Evolutionary conservation across 2,329 filamentous ascomycete genomes (phyloP), one percentile per base, ranked within the genome.

Genomic region (Fonsecaea erecta): DNA sequence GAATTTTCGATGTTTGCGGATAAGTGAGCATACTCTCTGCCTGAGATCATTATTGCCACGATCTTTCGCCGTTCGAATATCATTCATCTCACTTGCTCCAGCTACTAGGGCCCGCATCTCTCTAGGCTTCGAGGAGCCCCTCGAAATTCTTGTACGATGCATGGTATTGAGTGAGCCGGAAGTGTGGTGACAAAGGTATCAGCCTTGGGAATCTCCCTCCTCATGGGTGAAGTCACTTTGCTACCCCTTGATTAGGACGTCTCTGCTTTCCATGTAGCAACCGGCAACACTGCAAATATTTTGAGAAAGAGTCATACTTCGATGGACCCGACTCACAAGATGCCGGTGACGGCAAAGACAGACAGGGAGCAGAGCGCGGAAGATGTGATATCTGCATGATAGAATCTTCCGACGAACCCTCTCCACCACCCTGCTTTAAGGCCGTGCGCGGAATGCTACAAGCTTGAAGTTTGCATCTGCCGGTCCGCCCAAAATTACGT

Each of bases 141-240:
- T n/a, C n/a, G n/a, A n/a, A n/a, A n/a, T n/a, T n/a, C n/a, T n/a
- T n/a, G n/a, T n/a, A n/a, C n/a, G n/a, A n/a, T n/a, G n/a, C n/a
- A n/a, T n/a, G n/a, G n/a, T n/a, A n/a, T n/a, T n/a, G n/a, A n/a
- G n/a, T n/a, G n/a, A n/a, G 77, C 79, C 4, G 75, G 75, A 1
- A 73, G 74, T 1, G 77, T 81, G 7, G 79, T 81, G 3, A 80
- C 77, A 1, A 77, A 74, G 69, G 72, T 35, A 87, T 96, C 43
- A 24, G 26, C 8, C 43, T 24, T 26, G 18, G 4, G 21, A 28
- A 12, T 32, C 9, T 12, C 35, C 16, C 28, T 18, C 6, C 51
- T 52, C 60, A 11, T 43, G 24, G 24, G 14, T 6, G 0, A 26
- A 48, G 3, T 24, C 18, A 28, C 35, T 21, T 46, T 4, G 32